Base-by-base conservation (phyloP, 768 basidiomycete species). In the Lentinula boryana region DNA sequence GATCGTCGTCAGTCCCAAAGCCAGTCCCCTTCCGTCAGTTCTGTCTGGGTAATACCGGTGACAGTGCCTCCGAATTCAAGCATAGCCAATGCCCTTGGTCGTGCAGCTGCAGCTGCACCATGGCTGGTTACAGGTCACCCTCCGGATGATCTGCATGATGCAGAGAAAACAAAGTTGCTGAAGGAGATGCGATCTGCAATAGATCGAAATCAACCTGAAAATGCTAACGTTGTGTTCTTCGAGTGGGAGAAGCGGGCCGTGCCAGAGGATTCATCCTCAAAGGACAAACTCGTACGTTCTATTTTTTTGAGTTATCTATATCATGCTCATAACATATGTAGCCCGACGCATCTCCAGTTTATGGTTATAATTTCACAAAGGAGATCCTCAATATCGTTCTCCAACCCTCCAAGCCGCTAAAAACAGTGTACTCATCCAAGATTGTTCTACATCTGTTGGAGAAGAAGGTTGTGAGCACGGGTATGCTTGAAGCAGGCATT, bases 41-140 rank as follows among this genome's bases (percentile, higher is more conserved):
- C 78, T 16, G 72, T 91, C 16, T 72, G 89, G 40, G 78, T 85
- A 27, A 73, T 89, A 0, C 90, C 90, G 0, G 72, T 84, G 58
- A 75, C 71, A 2, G 75, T 82, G 5, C 85, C 84, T 2, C 55
- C 69, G 1, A 75, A 68, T 8, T 90, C 90, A 1, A 89, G 78
- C 10, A 82, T 92, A 54, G 84, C 84, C 3, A 76, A 76, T 55
- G 87, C 85, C 0, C 76, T 91, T 64, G 86, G 88, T 2, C 80
- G 79, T 54, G 79, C 77, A 0, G 62, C 68, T 2, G 71, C 74
- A 5, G 77, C 78, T 7, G 68, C 68, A 9, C 73, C 70, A 50
- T 89, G 87, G 87, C 57, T 85, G 6, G 63, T 57, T 35, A 48
- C 27, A 1, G 56, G 40, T 53, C 62, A 16, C 32, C 57, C 33